Evolutionary conservation across 345 rosid species (phyloP), one percentile per base, ranked within the genome.

Genomic region (Eucalyptus paniculata): DNA sequence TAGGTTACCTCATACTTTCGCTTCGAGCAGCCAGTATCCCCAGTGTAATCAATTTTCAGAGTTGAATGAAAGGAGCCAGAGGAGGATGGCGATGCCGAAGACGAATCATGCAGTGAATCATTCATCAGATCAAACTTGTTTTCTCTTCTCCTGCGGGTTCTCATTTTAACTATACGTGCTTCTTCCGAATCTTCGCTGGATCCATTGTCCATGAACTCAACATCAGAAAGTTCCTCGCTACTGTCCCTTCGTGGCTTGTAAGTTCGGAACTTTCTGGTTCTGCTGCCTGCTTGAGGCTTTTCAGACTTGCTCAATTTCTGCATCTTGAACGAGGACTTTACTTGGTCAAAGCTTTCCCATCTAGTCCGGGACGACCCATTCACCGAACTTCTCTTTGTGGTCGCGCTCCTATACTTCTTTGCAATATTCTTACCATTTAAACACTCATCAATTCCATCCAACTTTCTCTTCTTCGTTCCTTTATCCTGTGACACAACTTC

Each of bases 1-100:
- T 34, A 54, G 50, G 81, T 86, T 88, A 87, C 92, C 89, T 21
- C 37, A 50, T 83, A 53, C 86, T 86, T 90, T 24, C 85, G 17
- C 85, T 21, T 77, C 30, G 85, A 77, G 85, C 85, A 34, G 80
- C 60, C 65, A 77, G 86, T 88, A 47, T 49, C 87, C 88, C 90
- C 86, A 87, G 89, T 87, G 45, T 60, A 77, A 53, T 93, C 90
- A 77, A 91, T 89, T 87, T 89, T 90, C 47, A 65, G 15, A 80
- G 81, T 88, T 65, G 93, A 91, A 87, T 23, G 47, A 45, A 91
- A 86, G 54, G 91, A 89, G 67, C 87, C 16, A 5, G 91, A 69
- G 72, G 93, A 90, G 9, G 90, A 88, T 5, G 89, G 89, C 24
- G 90, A 88, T 6, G 92, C 89, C 60, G 90, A n/a, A 51, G 40